Percentiles rank a stretch among this genome's conserved stretches.
These are phyloP conservation scores for Tuber umbilicatum DNA, from an alignment of 495 filamentous ascomycete genomes.

Conservation along the genomic window DNA sequence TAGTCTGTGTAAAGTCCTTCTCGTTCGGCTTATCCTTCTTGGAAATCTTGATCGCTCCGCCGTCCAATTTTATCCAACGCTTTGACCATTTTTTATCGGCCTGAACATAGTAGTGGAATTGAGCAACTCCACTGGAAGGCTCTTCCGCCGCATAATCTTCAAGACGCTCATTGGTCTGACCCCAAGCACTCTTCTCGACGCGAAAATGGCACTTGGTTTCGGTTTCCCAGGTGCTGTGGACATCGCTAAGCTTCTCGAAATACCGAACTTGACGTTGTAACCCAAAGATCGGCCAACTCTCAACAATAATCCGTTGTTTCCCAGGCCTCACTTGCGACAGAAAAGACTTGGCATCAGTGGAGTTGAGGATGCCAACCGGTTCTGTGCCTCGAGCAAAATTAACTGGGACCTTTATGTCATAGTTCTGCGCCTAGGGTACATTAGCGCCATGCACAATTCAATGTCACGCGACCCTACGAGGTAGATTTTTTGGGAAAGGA, in stretches of 20 bases:
- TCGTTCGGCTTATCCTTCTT: constrained; percentile 59
- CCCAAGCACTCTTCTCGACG: constrained; percentile 43
- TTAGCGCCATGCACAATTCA: neutral
- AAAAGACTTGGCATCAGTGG: constrained; percentile 30
- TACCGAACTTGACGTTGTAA: constrained; percentile 75
- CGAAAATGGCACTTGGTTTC: constrained; percentile 53
- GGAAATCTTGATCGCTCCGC: constrained; percentile 67
- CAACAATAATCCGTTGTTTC: constrained; percentile 54
- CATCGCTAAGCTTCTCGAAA: constrained; percentile 80
- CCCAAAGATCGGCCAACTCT: constrained; percentile 67
- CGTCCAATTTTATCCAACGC: constrained; percentile 65
- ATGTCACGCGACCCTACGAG: neutral
- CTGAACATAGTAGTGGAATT: constrained; percentile 72
- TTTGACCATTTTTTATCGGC: constrained; percentile 81
- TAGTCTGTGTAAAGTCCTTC: constrained; percentile 62
- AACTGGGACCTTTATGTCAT: constrained; percentile 32
- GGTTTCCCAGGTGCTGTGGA: constrained; percentile 85
- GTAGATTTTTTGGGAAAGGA: neutral
- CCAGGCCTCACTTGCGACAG: constrained; percentile 31
- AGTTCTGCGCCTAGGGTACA: constrained; percentile 10
- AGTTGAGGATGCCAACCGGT: constrained; percentile 20
- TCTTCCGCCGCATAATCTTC: constrained; percentile 52
- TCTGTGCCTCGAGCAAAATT: constrained; percentile 24
- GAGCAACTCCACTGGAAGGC: constrained; percentile 57
- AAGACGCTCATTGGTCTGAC: constrained; percentile 46